Evolutionary conservation across 2,329 filamentous ascomycete genomes (phyloP), one percentile per base, ranked within the genome.

Genomic region (Xylariomycetidae sp.): DNA sequence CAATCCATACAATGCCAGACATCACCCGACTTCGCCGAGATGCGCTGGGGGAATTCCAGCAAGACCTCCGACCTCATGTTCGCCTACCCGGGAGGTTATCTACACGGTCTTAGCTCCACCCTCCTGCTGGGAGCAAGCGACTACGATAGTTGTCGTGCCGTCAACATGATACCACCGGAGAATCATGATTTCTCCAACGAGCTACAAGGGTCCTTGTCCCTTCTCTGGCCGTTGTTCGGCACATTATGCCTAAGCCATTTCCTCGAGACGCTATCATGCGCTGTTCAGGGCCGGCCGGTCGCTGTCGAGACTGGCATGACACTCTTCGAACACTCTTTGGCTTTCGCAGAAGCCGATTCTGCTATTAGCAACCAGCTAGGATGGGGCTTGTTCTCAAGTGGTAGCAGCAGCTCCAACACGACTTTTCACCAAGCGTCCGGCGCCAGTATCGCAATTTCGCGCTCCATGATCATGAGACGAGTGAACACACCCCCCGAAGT

Each of bases 1-100:
- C 85, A 88, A 50, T 88, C 86, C 2, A 86, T 97, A 44, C 87
- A 88, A 53, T 97, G 92, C 52, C 92, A 98, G 63, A 94, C 89
- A 1, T 86, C 84, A 9, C 72, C 82, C 10, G 67, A 85, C 37
- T 89, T 86, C 52, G 67, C 78, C 25, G 62, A 76, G 38, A 62
- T 87, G 48, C 80, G 83, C 26, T 87, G 85, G 73, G 81, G 80
- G 6, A 77, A 81, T 43, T 62, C 77, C 6, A 75, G 67, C 44
- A 84, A 79, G 55, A 72, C 67, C 30, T 77, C 80, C 4, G 72
- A 80, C 16, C 66, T 88, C 28, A 80, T 87, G 64, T 85, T 86
- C 53, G 75, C 80, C 12, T 72, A 82, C 31, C 69, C 80, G 25
- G 86, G 82, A 34, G 72, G 77, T 12, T 76, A 84, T 33, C 57